A percentile compares a stretch with the other conserved stretches of the same genome.
Conservation (phyloP, 2,329 filamentous ascomycete species). For the Phialophora macrospora region DNA sequence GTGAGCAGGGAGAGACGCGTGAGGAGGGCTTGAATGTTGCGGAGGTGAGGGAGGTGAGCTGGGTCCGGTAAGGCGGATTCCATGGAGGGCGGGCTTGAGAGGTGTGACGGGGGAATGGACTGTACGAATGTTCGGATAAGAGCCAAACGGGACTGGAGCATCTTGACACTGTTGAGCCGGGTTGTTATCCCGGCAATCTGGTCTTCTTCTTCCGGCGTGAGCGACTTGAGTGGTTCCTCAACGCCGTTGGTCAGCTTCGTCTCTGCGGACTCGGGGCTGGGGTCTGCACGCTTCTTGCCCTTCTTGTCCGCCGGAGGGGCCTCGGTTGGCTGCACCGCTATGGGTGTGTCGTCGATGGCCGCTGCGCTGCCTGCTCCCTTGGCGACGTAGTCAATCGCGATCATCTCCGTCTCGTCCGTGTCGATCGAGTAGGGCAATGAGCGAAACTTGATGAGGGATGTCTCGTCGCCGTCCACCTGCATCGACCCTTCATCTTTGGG, state of each 20-base stretch:
- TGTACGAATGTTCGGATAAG: slow-evolving; percentile 78
- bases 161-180: slow-evolving; percentile 91
- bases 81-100: slow-evolving; percentile 46
- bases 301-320: slow-evolving; percentile 39
- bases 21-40: slow-evolving; percentile 84
- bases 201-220: slow-evolving; percentile 68
- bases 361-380: slow-evolving; percentile 81
- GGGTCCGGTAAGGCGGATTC: slow-evolving; percentile 42
- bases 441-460: slow-evolving; percentile 71
- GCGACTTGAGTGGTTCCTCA: slow-evolving; percentile 28
- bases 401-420: slow-evolving; percentile 96
- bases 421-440: slow-evolving; percentile 87
- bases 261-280: slow-evolving; percentile 40
- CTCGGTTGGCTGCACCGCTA: slow-evolving; percentile 35
- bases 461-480: slow-evolving; percentile 70
- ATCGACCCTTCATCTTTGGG: slow-evolving; percentile 61
- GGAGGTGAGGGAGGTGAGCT: slow-evolving; percentile 72
- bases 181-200: slow-evolving; percentile 73
- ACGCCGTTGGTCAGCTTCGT: slow-evolving; percentile 38
- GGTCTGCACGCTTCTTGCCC: slow-evolving; percentile 46
- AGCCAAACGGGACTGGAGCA: slow-evolving; percentile 78
- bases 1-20: slow-evolving; percentile 81
- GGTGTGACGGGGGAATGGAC: slow-evolving; percentile 69
- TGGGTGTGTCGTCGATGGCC: slow-evolving; percentile 45
- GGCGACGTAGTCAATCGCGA: slow-evolving; percentile 91